A percentile compares a stretch with the other conserved stretches of the same genome.
Conservation (phyloP, 2,329 filamentous ascomycete species). For the Aspergillus alliaceus region DNA sequence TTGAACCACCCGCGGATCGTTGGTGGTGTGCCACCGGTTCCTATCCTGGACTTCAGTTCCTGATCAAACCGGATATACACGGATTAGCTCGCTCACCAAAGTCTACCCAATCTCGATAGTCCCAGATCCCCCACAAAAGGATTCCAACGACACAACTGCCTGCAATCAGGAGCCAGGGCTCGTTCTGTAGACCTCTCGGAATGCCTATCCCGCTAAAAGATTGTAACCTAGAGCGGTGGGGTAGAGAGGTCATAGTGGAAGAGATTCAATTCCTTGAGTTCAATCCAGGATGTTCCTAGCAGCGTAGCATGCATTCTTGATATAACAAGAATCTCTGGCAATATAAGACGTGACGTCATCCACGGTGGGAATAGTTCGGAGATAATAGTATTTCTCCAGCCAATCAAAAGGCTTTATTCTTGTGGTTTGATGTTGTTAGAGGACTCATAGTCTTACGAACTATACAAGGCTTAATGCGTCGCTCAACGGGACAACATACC, state of each 20-base stretch:
- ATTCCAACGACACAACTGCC: no score
- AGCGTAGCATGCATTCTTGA: no score
- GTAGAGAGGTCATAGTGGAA: not conserved
- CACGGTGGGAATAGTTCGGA: not conserved
- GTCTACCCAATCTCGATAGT: not conserved
- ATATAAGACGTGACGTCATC: not conserved
- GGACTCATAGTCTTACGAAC: no score
- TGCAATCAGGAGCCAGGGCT: not conserved
- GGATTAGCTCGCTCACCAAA: not conserved
- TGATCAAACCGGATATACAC: not conserved
- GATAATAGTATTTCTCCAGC: no score
- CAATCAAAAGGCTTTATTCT: no score
- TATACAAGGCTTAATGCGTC: slow-evolving; percentile 5
- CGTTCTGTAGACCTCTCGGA: not conserved
- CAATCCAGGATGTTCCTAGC: no score
- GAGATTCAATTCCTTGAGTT: no score
- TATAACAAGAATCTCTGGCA: no score
- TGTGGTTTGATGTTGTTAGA: no score
- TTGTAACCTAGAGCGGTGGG: not conserved
- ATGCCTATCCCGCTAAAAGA: not conserved
- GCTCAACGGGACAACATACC: slow-evolving; percentile 6
- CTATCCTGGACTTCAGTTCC: not conserved
- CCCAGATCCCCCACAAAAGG: not conserved
- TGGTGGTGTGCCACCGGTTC: not conserved
- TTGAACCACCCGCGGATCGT: not conserved